phyloP scores from a whole-genome alignment of 2,329 filamentous ascomycete genomes.

The Alternaria panax region DNA sequence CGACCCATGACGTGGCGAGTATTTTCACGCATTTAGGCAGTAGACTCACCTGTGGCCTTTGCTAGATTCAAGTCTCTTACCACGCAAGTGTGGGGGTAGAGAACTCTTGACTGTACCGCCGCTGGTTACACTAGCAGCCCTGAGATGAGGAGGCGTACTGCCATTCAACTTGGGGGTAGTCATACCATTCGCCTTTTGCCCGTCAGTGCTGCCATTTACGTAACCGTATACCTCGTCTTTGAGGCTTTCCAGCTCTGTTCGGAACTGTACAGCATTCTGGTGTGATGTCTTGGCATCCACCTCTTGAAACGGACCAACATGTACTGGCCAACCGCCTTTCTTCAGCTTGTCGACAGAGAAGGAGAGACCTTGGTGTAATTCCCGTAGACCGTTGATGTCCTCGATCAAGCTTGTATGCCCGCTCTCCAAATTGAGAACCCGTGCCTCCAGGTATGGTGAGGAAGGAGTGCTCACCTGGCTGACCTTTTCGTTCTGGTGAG shows the following conservation, averaged over 20 bases:
- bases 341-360: constrained; percentile 31
- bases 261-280: constrained; percentile 21
- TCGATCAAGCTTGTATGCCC: constrained; percentile 20
- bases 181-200: constrained; percentile 15
- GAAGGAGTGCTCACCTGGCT: constrained; percentile 24
- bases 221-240: constrained; percentile 16
- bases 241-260: constrained; percentile 27
- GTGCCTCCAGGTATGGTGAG: constrained; percentile 26
- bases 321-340: constrained; percentile 27
- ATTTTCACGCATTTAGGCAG: not conserved
- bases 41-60: constrained; percentile 11
- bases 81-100: constrained; percentile 29
- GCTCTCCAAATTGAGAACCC: constrained; percentile 26
- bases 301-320: constrained; percentile 23
- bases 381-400: constrained; percentile 26
- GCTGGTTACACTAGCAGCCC: constrained; percentile 8
- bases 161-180: constrained; percentile 8
- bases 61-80: constrained; percentile 1
- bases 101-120: constrained; percentile 17
- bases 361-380: constrained; percentile 24
- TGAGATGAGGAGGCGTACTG: constrained; percentile 15
- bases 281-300: constrained; percentile 16
- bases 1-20: not conserved
- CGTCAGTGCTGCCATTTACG: constrained; percentile 15
- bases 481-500: constrained; percentile 8